These are phyloP conservation scores for Sesbania bispinosa DNA, from an alignment of 306 rosid species.

Conservation along the genomic window DNA sequence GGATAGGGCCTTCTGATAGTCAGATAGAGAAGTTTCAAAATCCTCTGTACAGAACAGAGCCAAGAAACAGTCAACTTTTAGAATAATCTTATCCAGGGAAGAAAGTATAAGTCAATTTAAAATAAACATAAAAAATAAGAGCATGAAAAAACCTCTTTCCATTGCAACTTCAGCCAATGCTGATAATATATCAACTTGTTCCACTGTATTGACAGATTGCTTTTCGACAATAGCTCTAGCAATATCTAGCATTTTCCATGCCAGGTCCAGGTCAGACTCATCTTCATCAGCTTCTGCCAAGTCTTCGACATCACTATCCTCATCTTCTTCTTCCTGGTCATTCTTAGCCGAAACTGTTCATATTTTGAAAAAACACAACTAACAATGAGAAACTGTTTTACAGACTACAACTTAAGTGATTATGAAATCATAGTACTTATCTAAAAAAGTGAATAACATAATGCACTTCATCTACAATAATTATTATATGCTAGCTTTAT, in stretches of 20 bases:
- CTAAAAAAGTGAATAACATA: neutral
- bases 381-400: slow-evolving; percentile 1
- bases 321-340: slow-evolving; percentile 56
- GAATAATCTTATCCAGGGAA: slow-evolving; percentile 2
- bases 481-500: neutral
- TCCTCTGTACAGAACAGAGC: slow-evolving; percentile 67
- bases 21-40: slow-evolving; percentile 81
- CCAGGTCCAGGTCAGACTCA: slow-evolving; percentile 90
- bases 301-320: slow-evolving; percentile 66
- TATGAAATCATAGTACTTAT: neutral
- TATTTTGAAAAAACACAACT: slow-evolving; percentile 1
- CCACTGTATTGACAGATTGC: slow-evolving; percentile 66
- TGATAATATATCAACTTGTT: slow-evolving; percentile 87
- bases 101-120: neutral
- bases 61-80: slow-evolving; percentile 21
- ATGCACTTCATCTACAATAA: neutral
- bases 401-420: neutral
- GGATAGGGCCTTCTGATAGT: slow-evolving; percentile 82
- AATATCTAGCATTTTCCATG: slow-evolving; percentile 98
- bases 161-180: slow-evolving; percentile 89
- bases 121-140: slow-evolving; percentile 1
- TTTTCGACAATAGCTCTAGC: slow-evolving; percentile 95
- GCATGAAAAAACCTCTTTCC: slow-evolving; percentile 69
- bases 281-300: slow-evolving; percentile 88
- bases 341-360: slow-evolving; percentile 52